Conservation (phyloP, 2,329 filamentous ascomycete species). For the Cladobotryum mycophilum region DNA sequence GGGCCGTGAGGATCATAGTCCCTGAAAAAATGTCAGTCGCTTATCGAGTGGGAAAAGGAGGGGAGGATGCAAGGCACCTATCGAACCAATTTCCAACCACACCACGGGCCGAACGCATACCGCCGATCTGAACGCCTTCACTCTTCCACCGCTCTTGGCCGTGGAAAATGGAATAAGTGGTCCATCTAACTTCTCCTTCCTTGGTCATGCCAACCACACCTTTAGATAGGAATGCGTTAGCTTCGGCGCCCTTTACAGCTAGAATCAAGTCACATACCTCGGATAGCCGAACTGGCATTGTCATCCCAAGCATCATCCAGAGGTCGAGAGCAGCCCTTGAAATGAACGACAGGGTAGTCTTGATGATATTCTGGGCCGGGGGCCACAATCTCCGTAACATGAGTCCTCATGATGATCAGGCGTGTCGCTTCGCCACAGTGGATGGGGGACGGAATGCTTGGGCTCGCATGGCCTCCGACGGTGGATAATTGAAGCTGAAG, state of each 20-base stretch:
- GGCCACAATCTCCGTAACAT: slow-evolving; percentile 53
- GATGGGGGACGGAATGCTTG: slow-evolving; percentile 45
- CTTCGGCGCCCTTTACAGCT: neutral
- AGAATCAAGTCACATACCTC: slow-evolving; percentile 43
- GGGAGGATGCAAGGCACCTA: slow-evolving; percentile 38
- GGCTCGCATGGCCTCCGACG: slow-evolving; percentile 31
- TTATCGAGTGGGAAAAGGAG: neutral
- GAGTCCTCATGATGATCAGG: slow-evolving; percentile 62
- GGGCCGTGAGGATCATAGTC: slow-evolving; percentile 64
- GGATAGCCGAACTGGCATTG: slow-evolving; percentile 60
- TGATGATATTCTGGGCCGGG: slow-evolving; percentile 53
- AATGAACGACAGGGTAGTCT: slow-evolving; percentile 59
- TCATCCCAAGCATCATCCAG: slow-evolving; percentile 61
- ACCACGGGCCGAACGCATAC: slow-evolving; percentile 56
- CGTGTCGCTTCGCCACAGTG: slow-evolving; percentile 61
- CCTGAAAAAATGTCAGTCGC: slow-evolving; percentile 26
- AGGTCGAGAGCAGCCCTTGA: slow-evolving; percentile 55
- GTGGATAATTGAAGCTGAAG: slow-evolving; percentile 64
- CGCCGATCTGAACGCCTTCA: slow-evolving; percentile 70
- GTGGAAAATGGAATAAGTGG: slow-evolving; percentile 55
- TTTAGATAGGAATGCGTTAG: slow-evolving; percentile 24
- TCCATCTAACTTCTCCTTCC: slow-evolving; percentile 70
- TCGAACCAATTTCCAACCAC: slow-evolving; percentile 76
- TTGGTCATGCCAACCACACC: slow-evolving; percentile 59
- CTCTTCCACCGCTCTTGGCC: slow-evolving; percentile 69